A percentile compares a stretch with the other conserved stretches of the same genome.
Conservation (phyloP, 495 filamentous ascomycete genomes). For the Mycothermus thermophilus region DNA sequence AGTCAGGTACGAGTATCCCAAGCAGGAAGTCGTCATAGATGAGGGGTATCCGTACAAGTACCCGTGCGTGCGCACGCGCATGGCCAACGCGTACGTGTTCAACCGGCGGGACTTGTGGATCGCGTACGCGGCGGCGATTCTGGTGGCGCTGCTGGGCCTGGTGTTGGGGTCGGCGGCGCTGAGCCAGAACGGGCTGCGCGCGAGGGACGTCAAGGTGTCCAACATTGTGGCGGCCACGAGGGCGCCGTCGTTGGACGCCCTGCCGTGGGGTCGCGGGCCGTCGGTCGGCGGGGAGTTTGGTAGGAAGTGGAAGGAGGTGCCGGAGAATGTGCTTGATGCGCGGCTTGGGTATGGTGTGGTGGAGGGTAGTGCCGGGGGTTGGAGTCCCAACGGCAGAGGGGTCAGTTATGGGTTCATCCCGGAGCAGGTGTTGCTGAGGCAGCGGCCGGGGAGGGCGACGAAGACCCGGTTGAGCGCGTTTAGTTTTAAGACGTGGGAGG, state of each 20-base stretch:
- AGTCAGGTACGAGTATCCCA: too few relatives aligned
- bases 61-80: conserved; percentile 13
- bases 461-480: conserved; percentile 4
- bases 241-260: conserved; percentile 14
- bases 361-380: too few relatives aligned
- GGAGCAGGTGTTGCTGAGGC: conserved; percentile 8
- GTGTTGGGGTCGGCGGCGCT: conserved; percentile 15
- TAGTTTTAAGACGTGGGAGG: conserved; percentile 10
- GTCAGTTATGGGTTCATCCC: conserved; percentile 18
- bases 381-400: conserved; percentile 4
- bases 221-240: conserved; percentile 18
- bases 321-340: conserved; percentile 9
- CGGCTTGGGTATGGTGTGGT: conserved; percentile 15
- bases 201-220: conserved; percentile 13
- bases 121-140: conserved; percentile 14
- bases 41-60: too few relatives aligned
- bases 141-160: conserved; percentile 6
- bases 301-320: conserved; percentile 19
- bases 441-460: conserved; percentile 6
- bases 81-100: conserved; percentile 14
- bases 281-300: too few relatives aligned
- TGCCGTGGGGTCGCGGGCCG: conserved; percentile 16
- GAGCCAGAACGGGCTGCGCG: conserved; percentile 15
- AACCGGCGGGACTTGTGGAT: conserved; percentile 17
- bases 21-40: too few relatives aligned